A percentile compares a stretch with the other conserved stretches of the same genome.
phyloP scores from a whole-genome alignment of 345 rosid genomes.

The Camelina laxa region DNA sequence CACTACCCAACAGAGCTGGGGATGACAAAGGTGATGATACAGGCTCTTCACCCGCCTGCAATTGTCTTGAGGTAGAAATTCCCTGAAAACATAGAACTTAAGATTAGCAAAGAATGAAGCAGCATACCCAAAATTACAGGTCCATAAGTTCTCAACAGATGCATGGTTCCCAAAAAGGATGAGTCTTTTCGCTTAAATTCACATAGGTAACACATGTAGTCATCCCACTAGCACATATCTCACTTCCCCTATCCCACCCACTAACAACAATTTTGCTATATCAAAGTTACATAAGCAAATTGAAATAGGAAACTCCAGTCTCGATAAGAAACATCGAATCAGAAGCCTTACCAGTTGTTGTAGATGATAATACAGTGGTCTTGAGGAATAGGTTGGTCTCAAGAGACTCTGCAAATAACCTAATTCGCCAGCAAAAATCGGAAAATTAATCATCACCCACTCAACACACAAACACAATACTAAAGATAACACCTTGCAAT shows the following conservation, averaged over 20 bases:
- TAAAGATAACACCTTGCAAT: constrained; percentile 1
- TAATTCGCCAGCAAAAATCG: constrained; percentile 44
- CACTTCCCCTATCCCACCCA: neutral
- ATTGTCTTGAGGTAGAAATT: constrained; percentile 70
- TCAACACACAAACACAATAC: neutral
- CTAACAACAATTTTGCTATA: neutral
- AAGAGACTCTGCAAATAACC: constrained; percentile 48
- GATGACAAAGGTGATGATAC: constrained; percentile 81
- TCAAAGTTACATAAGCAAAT: neutral
- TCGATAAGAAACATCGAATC: neutral
- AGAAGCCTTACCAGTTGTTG: constrained; percentile 63
- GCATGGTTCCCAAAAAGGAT: constrained; percentile 11
- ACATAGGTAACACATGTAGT: neutral
- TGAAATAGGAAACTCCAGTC: neutral
- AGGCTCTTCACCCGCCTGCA: constrained; percentile 68
- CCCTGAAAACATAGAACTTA: constrained; percentile 53
- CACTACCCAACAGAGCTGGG: constrained; percentile 54
- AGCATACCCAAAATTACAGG: neutral
- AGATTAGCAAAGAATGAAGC: constrained; percentile 7
- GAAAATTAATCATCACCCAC: constrained; percentile 1
- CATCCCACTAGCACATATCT: neutral
- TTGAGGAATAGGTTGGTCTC: constrained; percentile 50
- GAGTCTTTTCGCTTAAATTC: neutral
- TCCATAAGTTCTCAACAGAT: neutral
- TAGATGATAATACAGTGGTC: constrained; percentile 67